Conservation (phyloP, 2,329 filamentous ascomycete species). For the Botryotinia narcissicola region DNA sequence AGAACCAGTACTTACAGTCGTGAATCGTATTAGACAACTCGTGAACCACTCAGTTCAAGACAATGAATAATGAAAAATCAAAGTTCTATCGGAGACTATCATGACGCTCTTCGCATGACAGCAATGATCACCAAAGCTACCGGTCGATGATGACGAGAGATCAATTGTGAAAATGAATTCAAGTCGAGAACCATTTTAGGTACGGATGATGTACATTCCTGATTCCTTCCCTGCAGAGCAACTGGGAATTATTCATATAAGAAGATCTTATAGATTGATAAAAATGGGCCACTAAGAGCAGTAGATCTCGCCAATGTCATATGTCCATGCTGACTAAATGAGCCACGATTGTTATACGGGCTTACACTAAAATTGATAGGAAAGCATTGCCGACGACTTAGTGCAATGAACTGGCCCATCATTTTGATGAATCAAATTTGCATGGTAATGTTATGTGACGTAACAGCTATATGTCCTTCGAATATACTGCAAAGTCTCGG, state of each 20-base stretch:
- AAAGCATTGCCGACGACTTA: background rate
- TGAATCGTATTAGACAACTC: background rate
- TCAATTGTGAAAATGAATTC: background rate
- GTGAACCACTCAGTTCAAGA: background rate
- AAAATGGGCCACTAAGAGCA: too few relatives aligned
- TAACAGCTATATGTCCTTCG: background rate
- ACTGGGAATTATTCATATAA: background rate
- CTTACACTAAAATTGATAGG: background rate
- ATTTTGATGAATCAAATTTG: background rate
- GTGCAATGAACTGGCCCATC: background rate
- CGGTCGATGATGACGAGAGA: background rate
- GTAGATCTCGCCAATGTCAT: background rate
- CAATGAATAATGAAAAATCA: background rate
- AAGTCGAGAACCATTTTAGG: background rate
- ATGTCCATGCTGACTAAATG: too few relatives aligned
- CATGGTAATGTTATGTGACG: background rate
- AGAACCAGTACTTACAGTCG: background rate
- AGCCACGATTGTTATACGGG: background rate
- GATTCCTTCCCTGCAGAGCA: background rate
- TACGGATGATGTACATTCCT: background rate
- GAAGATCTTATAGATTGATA: conserved; percentile 9
- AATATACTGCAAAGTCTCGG: background rate
- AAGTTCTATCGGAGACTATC: background rate
- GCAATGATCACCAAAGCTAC: background rate
- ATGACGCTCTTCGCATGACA: background rate